phyloP scores from a whole-genome alignment of 352 stramenopile genomes.

The Saprolegnia parasitica region DNA sequence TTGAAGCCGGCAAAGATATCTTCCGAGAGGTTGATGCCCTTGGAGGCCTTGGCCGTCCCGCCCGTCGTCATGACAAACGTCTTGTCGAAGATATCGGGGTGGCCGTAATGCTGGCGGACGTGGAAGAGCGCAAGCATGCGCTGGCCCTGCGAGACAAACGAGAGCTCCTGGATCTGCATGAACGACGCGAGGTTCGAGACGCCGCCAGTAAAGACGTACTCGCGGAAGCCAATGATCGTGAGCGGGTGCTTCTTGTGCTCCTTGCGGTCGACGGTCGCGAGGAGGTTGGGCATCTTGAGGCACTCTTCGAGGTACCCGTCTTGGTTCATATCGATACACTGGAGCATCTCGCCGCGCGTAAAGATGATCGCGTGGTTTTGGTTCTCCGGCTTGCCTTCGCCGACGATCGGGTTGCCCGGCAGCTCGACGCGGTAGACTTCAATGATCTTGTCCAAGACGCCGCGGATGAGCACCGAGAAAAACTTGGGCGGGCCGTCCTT shows the following conservation, averaged over 20 bases:
- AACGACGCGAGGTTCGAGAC: constrained; percentile 27
- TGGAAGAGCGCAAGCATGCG: constrained; percentile 25
- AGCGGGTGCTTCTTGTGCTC: constrained; percentile 24
- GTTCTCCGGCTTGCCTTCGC: constrained; percentile 27
- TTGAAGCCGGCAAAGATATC: constrained; percentile 32
- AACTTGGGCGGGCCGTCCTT: constrained; percentile 27
- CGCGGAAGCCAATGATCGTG: constrained; percentile 27
- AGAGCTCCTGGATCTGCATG: constrained; percentile 26
- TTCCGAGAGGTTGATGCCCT: constrained; percentile 31
- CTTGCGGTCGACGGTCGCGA: constrained; percentile 18
- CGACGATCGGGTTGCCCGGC: constrained; percentile 27
- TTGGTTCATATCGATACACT: constrained; percentile 31
- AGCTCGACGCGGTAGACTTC: constrained; percentile 28
- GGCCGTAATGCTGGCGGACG: constrained; percentile 28
- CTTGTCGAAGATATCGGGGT: constrained; percentile 31
- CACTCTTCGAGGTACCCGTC: constrained; percentile 28
- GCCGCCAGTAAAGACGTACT: constrained; percentile 23
- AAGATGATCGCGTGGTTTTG: constrained; percentile 32
- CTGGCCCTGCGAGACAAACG: constrained; percentile 25
- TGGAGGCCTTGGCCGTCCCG: constrained; percentile 28
- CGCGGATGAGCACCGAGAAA: constrained; percentile 25
- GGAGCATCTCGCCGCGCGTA: constrained; percentile 28
- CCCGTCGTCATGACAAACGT: constrained; percentile 19
- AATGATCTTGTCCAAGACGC: constrained; percentile 16
- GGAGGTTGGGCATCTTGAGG: constrained; percentile 29